phyloP scores from a whole-genome alignment of 352 stramenopile genomes.

The Pythium chondricola region DNA sequence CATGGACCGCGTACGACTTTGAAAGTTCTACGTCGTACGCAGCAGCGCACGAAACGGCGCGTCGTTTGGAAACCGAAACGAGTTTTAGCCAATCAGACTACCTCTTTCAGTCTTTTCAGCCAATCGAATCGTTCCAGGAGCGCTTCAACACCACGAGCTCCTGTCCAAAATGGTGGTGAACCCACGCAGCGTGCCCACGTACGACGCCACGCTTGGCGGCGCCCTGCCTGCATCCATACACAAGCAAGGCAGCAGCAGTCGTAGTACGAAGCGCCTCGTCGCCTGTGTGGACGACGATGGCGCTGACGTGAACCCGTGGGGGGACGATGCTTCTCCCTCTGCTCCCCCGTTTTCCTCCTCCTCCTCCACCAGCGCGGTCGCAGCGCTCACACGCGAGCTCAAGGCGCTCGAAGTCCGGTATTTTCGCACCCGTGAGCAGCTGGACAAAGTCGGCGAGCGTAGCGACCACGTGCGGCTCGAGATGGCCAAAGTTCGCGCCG shows the following conservation, averaged over 20 bases:
- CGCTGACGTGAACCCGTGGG: constrained; percentile 14
- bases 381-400: constrained; percentile 57
- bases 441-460: constrained; percentile 63
- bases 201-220: no score
- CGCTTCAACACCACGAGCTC: neutral
- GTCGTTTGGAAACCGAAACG: constrained; percentile 11
- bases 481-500: constrained; percentile 30
- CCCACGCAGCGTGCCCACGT: no score
- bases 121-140: neutral
- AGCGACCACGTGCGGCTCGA: constrained; percentile 53
- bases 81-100: neutral
- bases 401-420: constrained; percentile 71
- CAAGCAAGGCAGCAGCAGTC: no score
- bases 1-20: no score
- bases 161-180: no score
- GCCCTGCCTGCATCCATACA: no score
- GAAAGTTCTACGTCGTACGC: no score
- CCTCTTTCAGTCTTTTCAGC: neutral
- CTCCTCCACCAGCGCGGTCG: constrained; percentile 37
- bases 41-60: constrained; percentile 18
- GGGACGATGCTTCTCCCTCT: constrained; percentile 8
- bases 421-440: constrained; percentile 62
- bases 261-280: no score
- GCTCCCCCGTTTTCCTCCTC: no score
- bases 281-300: constrained; percentile 1